Evolutionary conservation across 2,329 filamentous ascomycete genomes (phyloP), one percentile per base, ranked within the genome.

Genomic region (Monilinia vaccinii-corymbosi): DNA sequence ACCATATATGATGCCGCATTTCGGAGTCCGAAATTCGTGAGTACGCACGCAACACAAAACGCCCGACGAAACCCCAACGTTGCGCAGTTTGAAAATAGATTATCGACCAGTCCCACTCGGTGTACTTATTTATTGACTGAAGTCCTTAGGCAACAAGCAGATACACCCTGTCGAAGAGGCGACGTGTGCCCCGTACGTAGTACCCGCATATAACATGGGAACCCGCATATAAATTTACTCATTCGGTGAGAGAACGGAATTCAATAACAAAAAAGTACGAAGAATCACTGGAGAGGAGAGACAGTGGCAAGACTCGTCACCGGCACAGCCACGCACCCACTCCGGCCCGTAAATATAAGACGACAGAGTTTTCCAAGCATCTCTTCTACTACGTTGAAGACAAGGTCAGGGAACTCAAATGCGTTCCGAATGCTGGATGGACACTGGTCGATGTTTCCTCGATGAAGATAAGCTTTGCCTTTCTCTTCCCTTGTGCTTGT

Each of bases 401-500:
- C 6, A 48, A 48, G n/a, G 18, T 28, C 28, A 18, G 14, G 49
- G 31, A 36, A 18, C 28, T 38, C 53, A 23, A 56, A 18, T 34
- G 25, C 16, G 21, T 25, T 46, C 21, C n/a, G 31, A 4, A 36
- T 56, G 31, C 23, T 49, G 14, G 21, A 56, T 49, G 6, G 18
- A 38, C 31, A 56, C 53, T 36, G 21, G 42, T n/a, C 25, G 31
- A n/a, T 56, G n/a, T 31, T 56, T 48, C 31, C 23, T 56, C 13
- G 31, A 28, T 11, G 31, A 56, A 28, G 42, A 36, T 48, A 28
- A 25, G 7, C 21, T 25, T 23, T 31, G 44, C 1, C 25, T 21
- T 34, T 44, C 31, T 48, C 49, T 48, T 42, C 28, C 45, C 40
- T 60, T 58, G 25, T 47, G 11, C 40, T 60, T 58, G 25, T 47